Percentiles rank a stretch among this genome's conserved stretches.
Evolutionary conservation across 2,329 filamentous ascomycete genomes (phyloP).

Genomic region (Seiridium unicorne): DNA sequence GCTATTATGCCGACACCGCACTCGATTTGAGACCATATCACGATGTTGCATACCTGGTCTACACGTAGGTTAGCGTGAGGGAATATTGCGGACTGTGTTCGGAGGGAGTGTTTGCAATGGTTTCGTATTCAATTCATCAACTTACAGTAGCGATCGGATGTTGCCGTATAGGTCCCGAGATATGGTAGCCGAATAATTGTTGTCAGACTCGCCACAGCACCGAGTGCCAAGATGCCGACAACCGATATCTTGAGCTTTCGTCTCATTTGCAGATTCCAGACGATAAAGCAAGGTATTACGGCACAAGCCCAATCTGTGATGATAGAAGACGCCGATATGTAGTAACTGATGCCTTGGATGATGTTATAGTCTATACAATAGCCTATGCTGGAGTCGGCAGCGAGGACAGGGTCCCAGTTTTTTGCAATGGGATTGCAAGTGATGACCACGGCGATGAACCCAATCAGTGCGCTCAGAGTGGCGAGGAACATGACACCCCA

Average conservation of each 20-base stretch:
- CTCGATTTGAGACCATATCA: conserved; percentile 24
- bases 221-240: conserved; percentile 14
- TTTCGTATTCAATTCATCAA: neutral
- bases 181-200: conserved; percentile 6
- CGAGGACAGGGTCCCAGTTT: conserved; percentile 1
- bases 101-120: no score
- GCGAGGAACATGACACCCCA: neutral
- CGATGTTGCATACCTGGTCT: conserved; percentile 13
- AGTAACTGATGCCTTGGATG: neutral
- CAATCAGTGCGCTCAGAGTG: neutral
- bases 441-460: conserved; percentile 4
- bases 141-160: neutral
- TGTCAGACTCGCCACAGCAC: conserved; percentile 5
- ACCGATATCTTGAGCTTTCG: neutral
- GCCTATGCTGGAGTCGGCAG: neutral
- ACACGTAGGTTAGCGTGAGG: neutral
- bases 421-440: neutral
- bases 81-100: neutral
- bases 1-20: conserved; percentile 25
- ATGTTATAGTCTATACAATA: neutral
- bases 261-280: conserved; percentile 8
- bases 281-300: conserved; percentile 4
- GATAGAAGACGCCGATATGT: conserved; percentile 5
- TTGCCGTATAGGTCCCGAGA: neutral
- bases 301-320: conserved; percentile 9